Conservation (phyloP, 257 asterid genomes). For the Solanum piurae region DNA sequence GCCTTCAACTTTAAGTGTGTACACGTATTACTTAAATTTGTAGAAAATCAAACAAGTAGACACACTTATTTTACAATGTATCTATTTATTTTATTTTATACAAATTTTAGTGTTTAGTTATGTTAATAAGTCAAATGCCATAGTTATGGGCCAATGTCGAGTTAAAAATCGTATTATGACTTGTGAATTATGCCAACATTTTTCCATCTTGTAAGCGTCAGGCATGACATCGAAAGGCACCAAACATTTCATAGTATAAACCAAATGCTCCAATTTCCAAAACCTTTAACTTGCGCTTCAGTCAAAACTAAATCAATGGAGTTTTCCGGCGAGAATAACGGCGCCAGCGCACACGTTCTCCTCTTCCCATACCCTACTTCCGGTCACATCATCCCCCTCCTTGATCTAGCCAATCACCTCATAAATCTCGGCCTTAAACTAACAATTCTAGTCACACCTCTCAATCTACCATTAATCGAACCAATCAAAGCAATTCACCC, state of each 20-base stretch:
- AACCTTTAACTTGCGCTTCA: not conserved
- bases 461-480: conserved; percentile 6
- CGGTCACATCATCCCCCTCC: conserved; percentile 22
- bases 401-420: conserved; percentile 14
- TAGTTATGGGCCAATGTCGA: too few relatives aligned
- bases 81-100: too few relatives aligned
- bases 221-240: not conserved
- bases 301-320: not conserved
- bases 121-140: too few relatives aligned
- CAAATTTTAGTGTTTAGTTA: too few relatives aligned
- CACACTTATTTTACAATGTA: too few relatives aligned
- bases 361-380: conserved; percentile 18
- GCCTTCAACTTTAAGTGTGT: too few relatives aligned
- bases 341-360: not conserved
- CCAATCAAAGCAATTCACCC: conserved; percentile 6
- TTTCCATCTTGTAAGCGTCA: not conserved
- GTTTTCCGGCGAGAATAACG: not conserved
- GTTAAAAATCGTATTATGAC: too few relatives aligned
- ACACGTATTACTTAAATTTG: too few relatives aligned
- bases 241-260: not conserved
- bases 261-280: not conserved
- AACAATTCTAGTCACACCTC: conserved; percentile 17
- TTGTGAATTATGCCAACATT: too few relatives aligned
- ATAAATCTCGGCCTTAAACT: conserved; percentile 3
- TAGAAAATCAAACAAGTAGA: too few relatives aligned